Base-by-base conservation (phyloP, 2,329 filamentous ascomycete species). In the Cytospora schulzeri region DNA sequence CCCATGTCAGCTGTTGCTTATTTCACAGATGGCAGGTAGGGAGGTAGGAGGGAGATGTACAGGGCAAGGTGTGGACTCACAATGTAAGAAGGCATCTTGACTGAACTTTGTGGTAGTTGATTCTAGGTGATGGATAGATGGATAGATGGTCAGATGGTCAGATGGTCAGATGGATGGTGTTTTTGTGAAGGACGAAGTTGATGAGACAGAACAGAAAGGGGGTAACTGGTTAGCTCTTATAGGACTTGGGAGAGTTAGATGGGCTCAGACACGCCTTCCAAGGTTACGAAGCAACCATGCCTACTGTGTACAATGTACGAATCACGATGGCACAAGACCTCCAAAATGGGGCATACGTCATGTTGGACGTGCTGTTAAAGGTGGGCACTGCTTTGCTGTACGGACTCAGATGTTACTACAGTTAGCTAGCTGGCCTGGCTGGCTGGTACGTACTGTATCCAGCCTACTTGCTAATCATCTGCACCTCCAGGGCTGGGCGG, bases 61-160 rank as follows among this genome's bases (percentile, higher is more conserved):
- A 31, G 29, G 29, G 29, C 29, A 31, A 9, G 29, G 9, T 22
- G 6, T 22, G 17, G 57, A 68, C 78, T 70, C 75, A 85, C 84
- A 73, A 86, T 86, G 77, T 84, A 86, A 72, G 78, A 76, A 78
- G 83, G 81, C 83, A 85, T 86, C 54, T 72, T 83, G 68, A 53
- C 55, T 63, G 58, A 35, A 11, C 33, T 51, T 41, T 29, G 28
- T 24, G 29, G 5, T 56, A 19, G 38, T 52, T 55, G 26, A 51
- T 33, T 58, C 17, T 41, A 41, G 41, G 50, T 4, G 45, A 17
- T 28, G n/a, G 51, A 41, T 28, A 35, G 4, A n/a, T n/a, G n/a
- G n/a, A n/a, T n/a, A n/a, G n/a, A n/a, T n/a, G n/a, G n/a, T n/a
- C n/a, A n/a, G n/a, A n/a, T n/a, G n/a, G n/a, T n/a, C n/a, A n/a